These are phyloP conservation scores for Podaxis sp. DNA, from an alignment of 768 basidiomycete genomes.

Conservation along the genomic window DNA sequence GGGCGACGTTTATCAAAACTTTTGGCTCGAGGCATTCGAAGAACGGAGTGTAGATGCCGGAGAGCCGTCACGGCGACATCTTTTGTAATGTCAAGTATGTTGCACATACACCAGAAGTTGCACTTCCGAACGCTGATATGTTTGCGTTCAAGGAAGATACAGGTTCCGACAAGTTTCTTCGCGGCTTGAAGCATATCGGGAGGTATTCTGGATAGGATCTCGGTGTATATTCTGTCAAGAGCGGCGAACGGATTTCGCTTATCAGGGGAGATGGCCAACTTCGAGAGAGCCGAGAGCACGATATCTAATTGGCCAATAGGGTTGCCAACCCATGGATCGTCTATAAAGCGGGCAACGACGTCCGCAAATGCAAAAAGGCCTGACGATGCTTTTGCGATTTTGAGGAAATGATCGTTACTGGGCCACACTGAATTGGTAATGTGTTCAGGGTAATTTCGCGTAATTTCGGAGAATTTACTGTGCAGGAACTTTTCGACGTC, in stretches of 20 bases:
- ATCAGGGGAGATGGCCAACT: neutral
- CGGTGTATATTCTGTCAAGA: constrained; percentile 12
- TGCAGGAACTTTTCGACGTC: constrained; percentile 22
- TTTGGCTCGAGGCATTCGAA: neutral
- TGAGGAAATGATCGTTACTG: constrained; percentile 4
- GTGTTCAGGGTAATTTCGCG: constrained; percentile 2
- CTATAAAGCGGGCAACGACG: constrained; percentile 23
- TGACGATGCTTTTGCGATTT: constrained; percentile 22
- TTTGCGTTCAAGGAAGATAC: neutral
- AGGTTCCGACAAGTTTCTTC: neutral
- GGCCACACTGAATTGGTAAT: constrained; percentile 22
- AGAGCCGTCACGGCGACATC: neutral
- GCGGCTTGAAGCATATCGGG: neutral
- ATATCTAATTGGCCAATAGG: constrained; percentile 3
- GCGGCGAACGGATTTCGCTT: neutral
- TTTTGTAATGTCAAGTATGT: neutral
- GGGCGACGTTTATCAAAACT: no score
- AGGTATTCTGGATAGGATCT: neutral
- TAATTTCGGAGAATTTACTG: constrained; percentile 14
- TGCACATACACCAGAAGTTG: neutral
- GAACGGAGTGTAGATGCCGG: neutral
- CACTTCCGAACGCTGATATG: no score
- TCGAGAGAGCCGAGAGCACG: neutral
- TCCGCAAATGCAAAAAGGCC: constrained; percentile 28
- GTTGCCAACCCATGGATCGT: neutral